phyloP scores from a whole-genome alignment of 1,284 basidiomycete species.

The Chalciporus piperatoides region DNA sequence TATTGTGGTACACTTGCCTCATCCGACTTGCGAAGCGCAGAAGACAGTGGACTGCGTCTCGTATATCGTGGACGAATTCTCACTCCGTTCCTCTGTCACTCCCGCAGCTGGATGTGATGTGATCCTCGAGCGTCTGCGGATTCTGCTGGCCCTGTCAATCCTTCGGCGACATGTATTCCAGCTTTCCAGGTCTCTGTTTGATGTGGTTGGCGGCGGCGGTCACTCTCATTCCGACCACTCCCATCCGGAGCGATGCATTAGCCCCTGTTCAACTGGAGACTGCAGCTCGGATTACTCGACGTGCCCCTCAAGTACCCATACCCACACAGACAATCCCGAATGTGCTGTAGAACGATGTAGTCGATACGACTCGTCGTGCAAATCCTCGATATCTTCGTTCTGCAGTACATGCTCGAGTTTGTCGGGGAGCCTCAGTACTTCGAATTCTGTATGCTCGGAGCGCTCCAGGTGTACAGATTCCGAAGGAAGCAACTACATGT shows the following conservation, averaged over 20 bases:
- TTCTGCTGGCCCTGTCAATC: constrained; percentile 17
- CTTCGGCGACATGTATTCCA: constrained; percentile 21
- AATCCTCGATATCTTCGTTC: constrained; percentile 17
- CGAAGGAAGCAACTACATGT: neutral
- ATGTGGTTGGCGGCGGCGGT: neutral
- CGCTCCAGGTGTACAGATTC: constrained; percentile 3
- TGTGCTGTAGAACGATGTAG: neutral
- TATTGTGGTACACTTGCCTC: constrained; percentile 25
- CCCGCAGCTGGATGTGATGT: constrained; percentile 11
- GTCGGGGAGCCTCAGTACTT: constrained; percentile 4
- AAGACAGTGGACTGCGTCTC: constrained; percentile 11
- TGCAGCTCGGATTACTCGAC: constrained; percentile 27
- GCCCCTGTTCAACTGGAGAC: constrained; percentile 11
- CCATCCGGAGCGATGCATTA: neutral
- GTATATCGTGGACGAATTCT: constrained; percentile 24
- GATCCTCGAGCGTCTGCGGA: constrained; percentile 19
- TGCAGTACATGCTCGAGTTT: constrained; percentile 27
- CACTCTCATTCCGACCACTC: constrained; percentile 1
- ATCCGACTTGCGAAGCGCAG: neutral
- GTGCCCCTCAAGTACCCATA: constrained; percentile 17
- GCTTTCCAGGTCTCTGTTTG: constrained; percentile 16
- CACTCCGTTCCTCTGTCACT: constrained; percentile 6
- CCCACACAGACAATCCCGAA: neutral
- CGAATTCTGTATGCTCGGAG: constrained; percentile 8
- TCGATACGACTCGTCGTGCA: constrained; percentile 2